These are phyloP conservation scores for Wickerhamiella bombiphila DNA, from an alignment of 805 yeast species.

Conservation along the genomic window DNA sequence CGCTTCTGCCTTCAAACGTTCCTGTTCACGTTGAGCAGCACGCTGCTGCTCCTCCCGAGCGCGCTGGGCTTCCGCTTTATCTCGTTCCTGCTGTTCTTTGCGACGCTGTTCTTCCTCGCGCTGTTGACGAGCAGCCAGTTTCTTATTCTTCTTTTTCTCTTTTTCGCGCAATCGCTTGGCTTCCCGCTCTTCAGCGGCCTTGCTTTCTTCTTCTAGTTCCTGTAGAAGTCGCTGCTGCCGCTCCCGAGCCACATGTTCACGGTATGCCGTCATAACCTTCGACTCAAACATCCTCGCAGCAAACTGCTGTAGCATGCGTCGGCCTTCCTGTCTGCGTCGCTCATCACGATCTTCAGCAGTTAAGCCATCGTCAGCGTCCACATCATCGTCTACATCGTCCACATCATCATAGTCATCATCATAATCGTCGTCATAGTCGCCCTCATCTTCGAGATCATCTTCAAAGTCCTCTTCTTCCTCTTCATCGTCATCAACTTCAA, in stretches of 20 bases:
- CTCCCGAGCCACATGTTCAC: slow-evolving; percentile 68
- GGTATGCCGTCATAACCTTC: slow-evolving; percentile 59
- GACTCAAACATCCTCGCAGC: slow-evolving; percentile 66
- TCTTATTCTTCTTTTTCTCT: slow-evolving; percentile 29
- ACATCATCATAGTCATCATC: slow-evolving; percentile 23
- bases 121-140: slow-evolving; percentile 25
- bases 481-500: slow-evolving; percentile 9
- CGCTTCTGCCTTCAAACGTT: slow-evolving; percentile 18
- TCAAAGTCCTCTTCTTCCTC: slow-evolving; percentile 13
- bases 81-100: slow-evolving; percentile 23
- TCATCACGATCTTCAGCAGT: slow-evolving; percentile 31
- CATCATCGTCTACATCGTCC: slow-evolving; percentile 19
- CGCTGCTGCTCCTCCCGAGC: slow-evolving; percentile 15
- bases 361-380: slow-evolving; percentile 27
- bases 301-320: slow-evolving; percentile 63
- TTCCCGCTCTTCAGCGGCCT: slow-evolving; percentile 21
- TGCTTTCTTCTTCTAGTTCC: slow-evolving; percentile 22
- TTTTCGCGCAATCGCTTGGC: slow-evolving; percentile 25
- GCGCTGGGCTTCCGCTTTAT: slow-evolving; percentile 18
- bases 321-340: slow-evolving; percentile 60
- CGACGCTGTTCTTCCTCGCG: slow-evolving; percentile 28
- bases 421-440: slow-evolving; percentile 20
- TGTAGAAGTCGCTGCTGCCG: slow-evolving; percentile 26
- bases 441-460: slow-evolving; percentile 13
- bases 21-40: slow-evolving; percentile 18